Conservation (phyloP, 257 asterid genomes). For the Solanum peruvianum region DNA sequence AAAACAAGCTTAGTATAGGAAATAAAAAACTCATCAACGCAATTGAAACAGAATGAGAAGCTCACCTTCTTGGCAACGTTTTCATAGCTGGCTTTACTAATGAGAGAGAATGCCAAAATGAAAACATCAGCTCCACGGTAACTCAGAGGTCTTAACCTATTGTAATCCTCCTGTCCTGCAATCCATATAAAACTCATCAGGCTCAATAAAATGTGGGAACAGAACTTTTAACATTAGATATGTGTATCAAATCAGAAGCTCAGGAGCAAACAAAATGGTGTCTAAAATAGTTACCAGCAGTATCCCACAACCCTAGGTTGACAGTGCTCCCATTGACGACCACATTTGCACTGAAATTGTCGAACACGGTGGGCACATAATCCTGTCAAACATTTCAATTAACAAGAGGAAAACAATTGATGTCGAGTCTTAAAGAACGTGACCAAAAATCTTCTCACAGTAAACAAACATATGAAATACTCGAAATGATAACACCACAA, state of each 20-base stretch:
- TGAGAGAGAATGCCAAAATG: conserved; percentile 51
- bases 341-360: conserved; percentile 51
- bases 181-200: not conserved
- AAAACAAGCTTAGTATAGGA: not conserved
- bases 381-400: conserved; percentile 40
- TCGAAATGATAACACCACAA: not conserved
- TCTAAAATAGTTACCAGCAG: conserved; percentile 30
- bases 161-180: conserved; percentile 48
- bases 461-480: not conserved
- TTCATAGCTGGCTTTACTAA: conserved; percentile 51
- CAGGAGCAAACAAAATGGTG: not conserved
- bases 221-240: not conserved
- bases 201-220: not conserved
- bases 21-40: not conserved
- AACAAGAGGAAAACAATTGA: not conserved
- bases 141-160: conserved; percentile 46
- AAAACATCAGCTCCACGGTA: conserved; percentile 53
- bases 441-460: not conserved
- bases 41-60: not conserved
- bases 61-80: conserved; percentile 46
- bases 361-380: conserved; percentile 48
- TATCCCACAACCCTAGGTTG: conserved; percentile 50
- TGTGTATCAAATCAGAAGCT: not conserved
- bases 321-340: conserved; percentile 45
- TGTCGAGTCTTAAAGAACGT: not conserved